Base-by-base conservation (phyloP, 805 yeast genomes). In the Candida glaebosa region DNA sequence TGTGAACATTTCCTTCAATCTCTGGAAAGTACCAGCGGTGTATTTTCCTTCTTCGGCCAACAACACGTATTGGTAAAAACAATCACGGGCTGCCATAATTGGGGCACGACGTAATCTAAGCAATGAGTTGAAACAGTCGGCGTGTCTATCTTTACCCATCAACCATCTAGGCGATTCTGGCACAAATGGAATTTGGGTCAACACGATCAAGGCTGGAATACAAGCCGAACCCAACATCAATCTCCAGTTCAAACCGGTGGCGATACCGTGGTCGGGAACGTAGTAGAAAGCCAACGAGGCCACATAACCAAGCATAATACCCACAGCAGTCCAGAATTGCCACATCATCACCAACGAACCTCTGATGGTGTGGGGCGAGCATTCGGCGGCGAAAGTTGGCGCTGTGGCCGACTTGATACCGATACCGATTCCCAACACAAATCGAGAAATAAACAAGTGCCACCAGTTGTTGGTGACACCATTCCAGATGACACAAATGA, bases 91-190 rank as follows among this genome's bases (percentile, higher is more conserved):
- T 20, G 87, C 87, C 37, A 75, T 69, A 8, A 81, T 53, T 33
- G 65, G 64, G 28, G 67, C 64, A 38, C 58, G 53, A 47, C 87
- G 67, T 44, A 81, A 68, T 20, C 56, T 51, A 19, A 52, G 45
- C 49, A 82, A 67, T 1, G 84, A 66, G 22, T 68, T 64, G 47
- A 65, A 76, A 0, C 86, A 81, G 17, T 77, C 75, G 14, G 39
- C 43, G 46, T 75, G 72, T 39, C 75, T 60, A 10, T 66, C 75
- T 52, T 76, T 72, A 43, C 73, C 72, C 67, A 82, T 73, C 42
- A 78, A 71, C 85, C 85, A 82, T 48, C 88, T 69, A 7, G 88
- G 87, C 9, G 84, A 78, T 54, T 82, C 88, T 3, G 87, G 87
- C 5, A 78, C 79, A 42, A 74, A 68, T 22, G 70, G 75, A 6